phyloP scores from a whole-genome alignment of 208 protist genomes.

The Acanthamoeba sp. region DNA sequence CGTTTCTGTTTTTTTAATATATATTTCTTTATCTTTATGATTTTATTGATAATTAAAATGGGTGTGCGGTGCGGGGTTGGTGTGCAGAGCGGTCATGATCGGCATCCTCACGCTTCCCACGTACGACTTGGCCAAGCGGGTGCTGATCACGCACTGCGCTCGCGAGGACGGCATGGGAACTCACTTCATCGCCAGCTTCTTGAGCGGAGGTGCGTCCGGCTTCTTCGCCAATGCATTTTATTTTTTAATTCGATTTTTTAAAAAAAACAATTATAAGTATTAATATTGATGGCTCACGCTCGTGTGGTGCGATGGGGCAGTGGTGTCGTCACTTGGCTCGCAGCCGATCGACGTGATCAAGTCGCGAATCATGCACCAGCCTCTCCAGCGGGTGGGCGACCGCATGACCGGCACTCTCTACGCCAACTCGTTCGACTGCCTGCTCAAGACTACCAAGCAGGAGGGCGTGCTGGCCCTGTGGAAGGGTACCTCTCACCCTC shows the following conservation, averaged over 20 bases:
- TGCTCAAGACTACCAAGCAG: not conserved
- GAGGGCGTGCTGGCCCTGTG: slow-evolving; percentile 23
- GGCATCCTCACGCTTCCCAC: not conserved
- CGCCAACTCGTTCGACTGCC: slow-evolving; percentile 5
- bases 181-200: slow-evolving; percentile 27
- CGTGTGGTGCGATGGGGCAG: too few relatives aligned
- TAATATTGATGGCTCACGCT: too few relatives aligned
- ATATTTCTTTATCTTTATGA: not conserved
- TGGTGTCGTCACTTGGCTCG: slow-evolving; percentile 66
- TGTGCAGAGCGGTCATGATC: not conserved
- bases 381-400: not conserved
- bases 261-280: too few relatives aligned
- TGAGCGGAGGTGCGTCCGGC: not conserved
- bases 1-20: not conserved
- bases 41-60: too few relatives aligned
- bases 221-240: too few relatives aligned
- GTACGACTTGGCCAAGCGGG: slow-evolving; percentile 24
- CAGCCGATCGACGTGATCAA: slow-evolving; percentile 61
- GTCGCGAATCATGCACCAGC: slow-evolving; percentile 53
- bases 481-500: not conserved
- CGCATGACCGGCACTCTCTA: slow-evolving; percentile 22
- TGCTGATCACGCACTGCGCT: not conserved
- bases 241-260: too few relatives aligned
- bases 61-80: not conserved
- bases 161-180: not conserved